A percentile compares a stretch with the other conserved stretches of the same genome.
Conservation (phyloP, 2,329 filamentous ascomycete species). For the Aspergillus ochraceoroseus region DNA sequence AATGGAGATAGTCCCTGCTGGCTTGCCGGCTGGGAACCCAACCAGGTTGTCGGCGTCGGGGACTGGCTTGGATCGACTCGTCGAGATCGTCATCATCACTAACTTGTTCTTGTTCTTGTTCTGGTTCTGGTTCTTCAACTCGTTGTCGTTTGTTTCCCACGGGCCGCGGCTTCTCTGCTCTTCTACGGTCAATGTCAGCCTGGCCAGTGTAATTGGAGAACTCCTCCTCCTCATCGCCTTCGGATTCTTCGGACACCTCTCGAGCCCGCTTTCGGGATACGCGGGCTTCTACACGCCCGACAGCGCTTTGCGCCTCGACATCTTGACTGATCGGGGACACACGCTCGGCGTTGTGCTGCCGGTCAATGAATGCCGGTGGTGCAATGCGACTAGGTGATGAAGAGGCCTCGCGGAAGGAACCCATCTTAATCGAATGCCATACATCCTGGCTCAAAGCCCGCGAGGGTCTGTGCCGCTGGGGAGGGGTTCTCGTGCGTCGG, state of each 20-base stretch:
- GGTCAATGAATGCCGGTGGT: constrained; percentile 33
- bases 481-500: background rate
- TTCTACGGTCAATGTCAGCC: constrained; percentile 30
- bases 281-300: constrained; percentile 11
- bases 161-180: constrained; percentile 30
- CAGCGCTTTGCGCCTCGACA: constrained; percentile 17
- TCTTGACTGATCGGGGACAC: constrained; percentile 37
- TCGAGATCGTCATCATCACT: background rate
- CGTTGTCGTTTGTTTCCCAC: constrained; percentile 12
- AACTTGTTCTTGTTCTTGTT: constrained; percentile 4
- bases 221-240: constrained; percentile 40
- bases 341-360: constrained; percentile 31
- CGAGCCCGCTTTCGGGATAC: constrained; percentile 20
- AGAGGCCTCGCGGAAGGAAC: background rate
- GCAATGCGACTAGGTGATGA: background rate
- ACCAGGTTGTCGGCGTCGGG: background rate
- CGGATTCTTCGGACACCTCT: constrained; percentile 17
- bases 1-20: background rate
- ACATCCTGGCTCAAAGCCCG: constrained; percentile 8
- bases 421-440: constrained; percentile 9
- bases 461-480: no score
- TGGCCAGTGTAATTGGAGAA: constrained; percentile 43
- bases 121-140: constrained; percentile 3
- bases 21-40: background rate
- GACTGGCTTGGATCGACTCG: background rate